Percentiles rank a stretch among this genome's conserved stretches.
Conservation (phyloP, 495 filamentous ascomycete genomes). For the Penicillium maclennaniae region DNA sequence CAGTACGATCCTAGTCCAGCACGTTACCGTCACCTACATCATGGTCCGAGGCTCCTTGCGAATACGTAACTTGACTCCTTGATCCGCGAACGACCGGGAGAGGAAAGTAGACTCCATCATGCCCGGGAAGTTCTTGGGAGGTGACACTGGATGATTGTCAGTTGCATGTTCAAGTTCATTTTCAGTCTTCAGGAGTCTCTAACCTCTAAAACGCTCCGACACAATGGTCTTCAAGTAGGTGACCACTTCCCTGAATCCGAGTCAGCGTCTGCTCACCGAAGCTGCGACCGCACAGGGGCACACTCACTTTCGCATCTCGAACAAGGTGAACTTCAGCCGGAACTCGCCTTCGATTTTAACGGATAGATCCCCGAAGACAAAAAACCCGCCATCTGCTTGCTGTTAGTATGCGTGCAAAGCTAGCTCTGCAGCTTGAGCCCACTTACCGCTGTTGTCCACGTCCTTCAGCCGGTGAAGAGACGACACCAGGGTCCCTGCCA, state of each 20-base stretch:
- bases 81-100: constrained; percentile 90
- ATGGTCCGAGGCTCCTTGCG: constrained; percentile 75
- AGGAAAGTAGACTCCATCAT: constrained; percentile 89
- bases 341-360: constrained; percentile 77
- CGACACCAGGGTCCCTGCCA: constrained; percentile 81
- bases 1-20: background rate
- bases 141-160: constrained; percentile 49
- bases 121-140: constrained; percentile 78
- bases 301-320: constrained; percentile 72
- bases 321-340: constrained; percentile 79
- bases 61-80: constrained; percentile 84
- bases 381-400: constrained; percentile 78
- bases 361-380: constrained; percentile 94
- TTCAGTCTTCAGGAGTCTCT: constrained; percentile 7
- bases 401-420: background rate
- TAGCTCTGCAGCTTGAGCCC: background rate
- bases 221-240: constrained; percentile 64
- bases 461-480: constrained; percentile 93
- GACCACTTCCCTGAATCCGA: constrained; percentile 42
- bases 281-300: constrained; percentile 2
- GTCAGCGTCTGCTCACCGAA: constrained; percentile 5
- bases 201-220: constrained; percentile 72
- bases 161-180: background rate
- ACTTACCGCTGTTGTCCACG: constrained; percentile 71
- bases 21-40: constrained; percentile 37